Conservation (phyloP, 208 protist species). For the Acanthamoeba divionensis region DNA sequence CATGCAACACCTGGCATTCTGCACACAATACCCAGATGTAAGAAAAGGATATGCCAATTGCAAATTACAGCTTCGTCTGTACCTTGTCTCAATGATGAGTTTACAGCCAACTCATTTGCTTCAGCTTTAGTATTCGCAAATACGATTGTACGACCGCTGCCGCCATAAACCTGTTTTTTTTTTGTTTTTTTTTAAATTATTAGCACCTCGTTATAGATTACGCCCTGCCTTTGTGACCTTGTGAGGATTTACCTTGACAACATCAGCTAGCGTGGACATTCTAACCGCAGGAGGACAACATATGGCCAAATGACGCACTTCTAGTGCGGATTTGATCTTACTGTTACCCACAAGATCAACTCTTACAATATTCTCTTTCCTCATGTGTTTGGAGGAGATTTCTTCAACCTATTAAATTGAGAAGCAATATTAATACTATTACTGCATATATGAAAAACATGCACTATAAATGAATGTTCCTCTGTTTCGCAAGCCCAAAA, state of each 20-base stretch:
- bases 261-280: background rate
- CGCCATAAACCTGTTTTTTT: no score
- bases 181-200: no score
- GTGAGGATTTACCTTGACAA: no score
- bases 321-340: background rate
- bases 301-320: constrained; percentile 35
- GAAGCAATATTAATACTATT: background rate
- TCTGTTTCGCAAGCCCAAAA: no score
- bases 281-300: constrained; percentile 34
- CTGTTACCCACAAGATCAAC: constrained; percentile 25
- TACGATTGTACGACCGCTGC: constrained; percentile 26
- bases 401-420: background rate
- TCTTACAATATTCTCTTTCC: background rate
- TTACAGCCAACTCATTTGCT: constrained; percentile 35
- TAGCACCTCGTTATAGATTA: no score
- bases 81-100: background rate
- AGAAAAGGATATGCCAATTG: no score
- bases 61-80: no score
- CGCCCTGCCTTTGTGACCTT: no score
- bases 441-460: background rate
- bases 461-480: background rate
- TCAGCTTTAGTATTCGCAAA: constrained; percentile 55
- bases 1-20: constrained; percentile 47
- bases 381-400: constrained; percentile 39
- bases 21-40: background rate